Evolutionary conservation across 139 green algal species (phyloP).

Genomic region (Deuterostichococcus epilithicus): DNA sequence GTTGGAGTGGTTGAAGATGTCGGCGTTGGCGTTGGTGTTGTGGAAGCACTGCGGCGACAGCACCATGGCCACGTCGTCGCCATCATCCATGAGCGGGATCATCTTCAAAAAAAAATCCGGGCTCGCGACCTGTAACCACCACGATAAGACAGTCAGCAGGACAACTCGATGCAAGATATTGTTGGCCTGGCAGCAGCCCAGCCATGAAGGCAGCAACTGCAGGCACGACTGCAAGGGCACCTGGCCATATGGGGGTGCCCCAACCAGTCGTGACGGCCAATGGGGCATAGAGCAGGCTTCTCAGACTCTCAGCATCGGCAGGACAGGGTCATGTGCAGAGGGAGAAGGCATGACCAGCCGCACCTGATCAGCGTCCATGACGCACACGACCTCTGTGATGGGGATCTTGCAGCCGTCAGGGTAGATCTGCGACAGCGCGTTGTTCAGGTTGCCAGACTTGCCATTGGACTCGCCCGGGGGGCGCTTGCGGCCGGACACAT

Average conservation of each 20-base stretch:
- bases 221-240: too few species aligned
- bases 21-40: slow-evolving; percentile 62
- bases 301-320: too few species aligned
- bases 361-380: slow-evolving; percentile 78
- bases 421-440: slow-evolving; percentile 58
- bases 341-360: background rate
- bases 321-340: too few species aligned
- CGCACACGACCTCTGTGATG: slow-evolving; percentile 55
- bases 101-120: slow-evolving; percentile 66
- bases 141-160: background rate
- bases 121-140: slow-evolving; percentile 33
- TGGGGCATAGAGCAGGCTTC: too few species aligned
- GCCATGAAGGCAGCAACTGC: too few species aligned
- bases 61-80: slow-evolving; percentile 59
- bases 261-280: too few species aligned
- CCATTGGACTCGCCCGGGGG: slow-evolving; percentile 68
- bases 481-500: slow-evolving; percentile 56
- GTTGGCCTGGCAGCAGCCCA: too few species aligned
- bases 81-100: slow-evolving; percentile 41
- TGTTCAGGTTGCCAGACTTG: slow-evolving; percentile 81
- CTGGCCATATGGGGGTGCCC: too few species aligned
- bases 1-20: slow-evolving; percentile 88
- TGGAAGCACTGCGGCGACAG: slow-evolving; percentile 66
- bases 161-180: background rate
- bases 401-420: slow-evolving; percentile 43